A percentile compares a stretch with the other conserved stretches of the same genome.
Evolutionary conservation across 1,284 basidiomycete genomes (phyloP).

Genomic region (Paramarasmius palmivorus): DNA sequence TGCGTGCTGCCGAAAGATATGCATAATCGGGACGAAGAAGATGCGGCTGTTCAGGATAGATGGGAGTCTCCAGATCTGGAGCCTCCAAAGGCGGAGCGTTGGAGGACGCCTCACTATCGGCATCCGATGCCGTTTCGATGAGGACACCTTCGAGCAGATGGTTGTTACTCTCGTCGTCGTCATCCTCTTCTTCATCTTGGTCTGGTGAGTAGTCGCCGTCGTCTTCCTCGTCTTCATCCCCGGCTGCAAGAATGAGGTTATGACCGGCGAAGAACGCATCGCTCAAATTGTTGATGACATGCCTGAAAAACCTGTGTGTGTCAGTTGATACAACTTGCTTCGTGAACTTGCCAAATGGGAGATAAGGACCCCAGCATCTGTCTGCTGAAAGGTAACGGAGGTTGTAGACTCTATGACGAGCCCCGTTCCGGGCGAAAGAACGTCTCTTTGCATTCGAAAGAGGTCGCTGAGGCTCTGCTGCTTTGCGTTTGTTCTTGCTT

Average conservation of each 20-base stretch:
- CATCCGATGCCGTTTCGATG: background rate
- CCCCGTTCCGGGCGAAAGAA: slow-evolving; percentile 11
- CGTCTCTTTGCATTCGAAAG: background rate
- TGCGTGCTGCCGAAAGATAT: slow-evolving; percentile 32
- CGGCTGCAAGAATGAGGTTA: background rate
- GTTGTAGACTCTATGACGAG: slow-evolving; percentile 33
- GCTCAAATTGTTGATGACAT: slow-evolving; percentile 6
- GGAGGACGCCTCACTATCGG: background rate
- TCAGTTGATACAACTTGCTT: background rate
- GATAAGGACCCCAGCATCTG: slow-evolving; percentile 42
- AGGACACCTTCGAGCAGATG: background rate
- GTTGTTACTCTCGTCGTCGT: background rate
- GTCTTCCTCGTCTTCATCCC: slow-evolving; percentile 6
- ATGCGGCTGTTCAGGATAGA: slow-evolving; percentile 24
- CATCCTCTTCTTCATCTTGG: background rate
- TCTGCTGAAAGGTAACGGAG: slow-evolving; percentile 38
- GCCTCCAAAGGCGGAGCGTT: slow-evolving; percentile 11
- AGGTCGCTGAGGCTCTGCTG: background rate
- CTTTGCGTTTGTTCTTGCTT: slow-evolving; percentile 1
- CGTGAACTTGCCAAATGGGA: slow-evolving; percentile 16
- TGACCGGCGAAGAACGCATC: background rate
- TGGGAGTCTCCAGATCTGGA: slow-evolving; percentile 3
- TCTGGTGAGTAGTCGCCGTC: slow-evolving; percentile 10
- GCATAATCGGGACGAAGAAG: slow-evolving; percentile 32
- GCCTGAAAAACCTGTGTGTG: slow-evolving; percentile 8